phyloP scores from a whole-genome alignment of 768 basidiomycete genomes.

The Infundibulicybe gibba region DNA sequence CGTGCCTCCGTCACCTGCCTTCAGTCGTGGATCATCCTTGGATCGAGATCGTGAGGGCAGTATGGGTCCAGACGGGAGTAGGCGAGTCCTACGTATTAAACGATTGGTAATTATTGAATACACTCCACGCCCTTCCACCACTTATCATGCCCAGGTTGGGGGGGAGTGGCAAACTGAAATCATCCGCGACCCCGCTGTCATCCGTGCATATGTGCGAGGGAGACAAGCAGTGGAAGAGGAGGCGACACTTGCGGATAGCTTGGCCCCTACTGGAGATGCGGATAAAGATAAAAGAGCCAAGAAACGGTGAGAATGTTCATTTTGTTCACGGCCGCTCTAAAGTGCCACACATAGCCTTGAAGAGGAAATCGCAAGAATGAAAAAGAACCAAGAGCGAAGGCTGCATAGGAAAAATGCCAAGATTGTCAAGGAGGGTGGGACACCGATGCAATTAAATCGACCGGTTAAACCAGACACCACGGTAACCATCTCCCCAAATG shows the following conservation, averaged over 20 bases:
- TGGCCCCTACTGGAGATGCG: constrained; percentile 88
- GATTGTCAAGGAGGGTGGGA: constrained; percentile 87
- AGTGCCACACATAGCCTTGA: constrained; percentile 57
- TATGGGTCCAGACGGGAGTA: constrained; percentile 66
- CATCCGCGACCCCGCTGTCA: constrained; percentile 88
- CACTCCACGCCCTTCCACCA: too few species aligned
- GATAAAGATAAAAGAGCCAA: constrained; percentile 89
- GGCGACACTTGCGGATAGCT: constrained; percentile 76
- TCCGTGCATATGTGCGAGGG: constrained; percentile 83
- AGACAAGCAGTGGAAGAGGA: constrained; percentile 87
- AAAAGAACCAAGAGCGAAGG: constrained; percentile 96
- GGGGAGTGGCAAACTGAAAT: constrained; percentile 89
- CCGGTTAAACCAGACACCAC: constrained; percentile 91
- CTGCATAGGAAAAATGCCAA: constrained; percentile 94
- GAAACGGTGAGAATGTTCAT: constrained; percentile 60
- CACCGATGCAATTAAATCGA: constrained; percentile 77
- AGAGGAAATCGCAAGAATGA: constrained; percentile 91
- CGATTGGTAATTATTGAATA: constrained; percentile 51
- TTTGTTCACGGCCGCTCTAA: constrained; percentile 4
- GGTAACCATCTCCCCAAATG: constrained; percentile 28
- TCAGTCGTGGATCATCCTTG: constrained; percentile 72
- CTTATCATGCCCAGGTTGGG: constrained; percentile 48
- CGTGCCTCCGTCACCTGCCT: constrained; percentile 52
- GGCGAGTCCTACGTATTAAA: constrained; percentile 80
- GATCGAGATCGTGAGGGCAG: constrained; percentile 75